Base-by-base conservation (phyloP, 1,284 basidiomycete genomes). In the Cutaneotrichosporon cavernicola region DNA sequence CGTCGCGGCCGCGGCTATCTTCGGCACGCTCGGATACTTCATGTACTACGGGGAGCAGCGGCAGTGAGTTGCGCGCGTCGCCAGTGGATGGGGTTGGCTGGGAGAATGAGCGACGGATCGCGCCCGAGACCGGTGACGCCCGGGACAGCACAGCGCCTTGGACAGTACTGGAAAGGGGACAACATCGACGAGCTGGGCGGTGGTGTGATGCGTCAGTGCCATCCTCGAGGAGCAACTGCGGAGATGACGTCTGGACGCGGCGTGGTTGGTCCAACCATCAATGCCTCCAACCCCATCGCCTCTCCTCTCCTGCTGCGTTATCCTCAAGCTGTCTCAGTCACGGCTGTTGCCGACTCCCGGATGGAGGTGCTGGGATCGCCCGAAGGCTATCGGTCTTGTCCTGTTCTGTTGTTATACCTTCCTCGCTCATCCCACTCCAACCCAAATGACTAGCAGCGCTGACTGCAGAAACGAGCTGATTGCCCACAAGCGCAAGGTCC, bases 1-100 rank as follows among this genome's bases (percentile, higher is more conserved):
- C 62, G 22, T 75, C 18, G 58, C 66, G 52, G 66, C 73, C 18
- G 62, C 70, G 21, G 70, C 68, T n/a, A 75, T 65, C 14, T 81
- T 78, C 58, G 79, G 75, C 34, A 63, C 65, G 10, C 5, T 80
- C 46, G 80, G 80, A 32, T 78, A 73, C 64, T 74, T 68, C 38
- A 69, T 73, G 30, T 80, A 77, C 69, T 59, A 72, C 63, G 63
- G 66, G 11, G 78, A 80, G 63, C 65, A 71, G 65, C 69, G 73
- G 71, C 78, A 80, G 80, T 81, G 63, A 70, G 80, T 78, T 7
- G 43, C 16, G 31, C 46, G 56, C 11, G 22, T 36, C 9, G 16
- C 11, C 21, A 16, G 16, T 6, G 34, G 18, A 4, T 22, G 34
- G n/a, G 21, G 30, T 8, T 13, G 51, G 31, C n/a, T 50, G 2